Evolutionary conservation across 768 basidiomycete genomes (phyloP).

Genomic region (Cystofilobasidium ferigula): DNA sequence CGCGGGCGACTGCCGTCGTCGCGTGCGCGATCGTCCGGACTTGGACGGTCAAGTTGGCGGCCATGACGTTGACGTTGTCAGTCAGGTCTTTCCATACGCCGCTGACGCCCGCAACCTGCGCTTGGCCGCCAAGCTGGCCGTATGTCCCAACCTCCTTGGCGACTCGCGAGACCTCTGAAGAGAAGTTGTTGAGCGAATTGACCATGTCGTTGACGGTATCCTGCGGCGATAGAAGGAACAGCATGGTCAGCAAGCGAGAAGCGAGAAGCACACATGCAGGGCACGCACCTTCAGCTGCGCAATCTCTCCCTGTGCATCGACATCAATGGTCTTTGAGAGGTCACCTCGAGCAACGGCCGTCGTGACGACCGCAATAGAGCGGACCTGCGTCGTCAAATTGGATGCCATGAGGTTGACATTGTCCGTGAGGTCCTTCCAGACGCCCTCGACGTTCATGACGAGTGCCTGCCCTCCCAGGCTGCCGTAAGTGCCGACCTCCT

Average conservation of each 20-base stretch:
- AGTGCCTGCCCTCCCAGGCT: conserved; percentile 47
- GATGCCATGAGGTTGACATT: conserved; percentile 18
- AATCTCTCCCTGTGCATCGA: conserved; percentile 91
- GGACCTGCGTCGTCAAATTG: conserved; percentile 17
- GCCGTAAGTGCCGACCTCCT: conserved; percentile 72
- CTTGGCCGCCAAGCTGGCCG: conserved; percentile 42
- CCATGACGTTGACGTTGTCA: conserved; percentile 59
- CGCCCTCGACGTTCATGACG: conserved; percentile 51
- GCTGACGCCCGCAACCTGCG: conserved; percentile 25
- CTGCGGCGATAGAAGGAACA: neutral
- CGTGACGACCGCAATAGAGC: conserved; percentile 13
- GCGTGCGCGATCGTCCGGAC: conserved; percentile 87
- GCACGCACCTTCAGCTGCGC: conserved; percentile 50
- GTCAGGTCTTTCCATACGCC: conserved; percentile 56
- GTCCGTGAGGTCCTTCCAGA: conserved; percentile 27
- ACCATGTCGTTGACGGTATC: conserved; percentile 40
- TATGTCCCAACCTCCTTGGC: conserved; percentile 60
- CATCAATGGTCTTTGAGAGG: conserved; percentile 69
- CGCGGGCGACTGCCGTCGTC: conserved; percentile 64
- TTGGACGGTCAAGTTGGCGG: conserved; percentile 59
- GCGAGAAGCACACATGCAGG: too few species aligned
- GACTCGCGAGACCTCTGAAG: conserved; percentile 38
- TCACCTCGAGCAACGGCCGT: conserved; percentile 80
- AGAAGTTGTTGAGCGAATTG: conserved; percentile 32
- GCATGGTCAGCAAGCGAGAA: neutral